Conservation (phyloP, 768 basidiomycete genomes). For the Mycena galopus region DNA sequence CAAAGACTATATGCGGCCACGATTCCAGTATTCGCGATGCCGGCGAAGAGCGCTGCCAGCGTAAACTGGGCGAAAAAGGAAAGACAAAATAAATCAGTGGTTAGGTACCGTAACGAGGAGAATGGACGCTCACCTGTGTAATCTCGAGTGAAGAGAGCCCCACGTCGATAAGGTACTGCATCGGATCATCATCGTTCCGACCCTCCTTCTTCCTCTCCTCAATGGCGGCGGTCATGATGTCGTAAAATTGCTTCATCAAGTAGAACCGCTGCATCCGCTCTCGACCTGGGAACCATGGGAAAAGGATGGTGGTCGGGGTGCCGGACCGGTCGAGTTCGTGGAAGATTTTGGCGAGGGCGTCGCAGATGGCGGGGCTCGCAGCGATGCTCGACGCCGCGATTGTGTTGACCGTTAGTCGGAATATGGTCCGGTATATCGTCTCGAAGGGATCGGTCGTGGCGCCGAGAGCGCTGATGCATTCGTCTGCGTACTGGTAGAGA, state of each 20-base stretch:
- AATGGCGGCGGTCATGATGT: background rate
- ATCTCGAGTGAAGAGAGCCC: slow-evolving; percentile 16
- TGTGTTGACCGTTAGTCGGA: slow-evolving; percentile 16
- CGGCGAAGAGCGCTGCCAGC: slow-evolving; percentile 17
- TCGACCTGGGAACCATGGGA: background rate
- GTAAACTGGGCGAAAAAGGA: slow-evolving; percentile 14
- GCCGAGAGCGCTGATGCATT: background rate
- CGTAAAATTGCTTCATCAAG: slow-evolving; percentile 17
- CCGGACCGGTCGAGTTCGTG: background rate
- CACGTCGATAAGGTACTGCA: slow-evolving; percentile 12
- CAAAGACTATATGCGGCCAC: slow-evolving; percentile 33
- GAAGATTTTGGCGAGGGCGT: background rate
- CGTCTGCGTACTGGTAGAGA: slow-evolving; percentile 14
- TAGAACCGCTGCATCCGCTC: slow-evolving; percentile 10
- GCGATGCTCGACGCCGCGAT: slow-evolving; percentile 6
- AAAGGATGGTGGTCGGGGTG: background rate
- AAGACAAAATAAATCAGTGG: background rate
- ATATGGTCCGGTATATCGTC: background rate
- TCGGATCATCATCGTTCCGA: slow-evolving; percentile 1
- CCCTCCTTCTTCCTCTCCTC: background rate
- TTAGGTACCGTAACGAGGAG: too few species aligned
- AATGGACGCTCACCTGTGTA: slow-evolving; percentile 1
- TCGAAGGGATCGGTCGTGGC: slow-evolving; percentile 9
- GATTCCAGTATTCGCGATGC: slow-evolving; percentile 21
- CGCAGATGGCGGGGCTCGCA: background rate